Evolutionary conservation across 2,329 filamentous ascomycete genomes (phyloP).

Genomic region (Zopfia rhizophila): DNA sequence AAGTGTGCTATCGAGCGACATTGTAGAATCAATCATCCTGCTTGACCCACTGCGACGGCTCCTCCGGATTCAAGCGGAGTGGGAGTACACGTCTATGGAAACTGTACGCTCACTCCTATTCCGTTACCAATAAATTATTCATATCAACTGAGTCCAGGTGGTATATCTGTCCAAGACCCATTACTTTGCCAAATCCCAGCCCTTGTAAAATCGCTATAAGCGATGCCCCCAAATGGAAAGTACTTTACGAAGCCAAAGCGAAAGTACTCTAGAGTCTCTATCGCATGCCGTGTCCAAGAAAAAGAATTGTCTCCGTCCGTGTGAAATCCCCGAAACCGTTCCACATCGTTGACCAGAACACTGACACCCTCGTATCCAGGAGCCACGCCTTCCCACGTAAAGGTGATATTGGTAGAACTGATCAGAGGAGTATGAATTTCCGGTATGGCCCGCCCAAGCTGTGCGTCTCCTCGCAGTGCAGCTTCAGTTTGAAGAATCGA

Average conservation of each 20-base stretch:
- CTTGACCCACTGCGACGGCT: too few relatives aligned
- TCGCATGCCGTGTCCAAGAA: slow-evolving; percentile 65
- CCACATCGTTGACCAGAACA: slow-evolving; percentile 86
- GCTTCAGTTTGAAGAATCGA: slow-evolving; percentile 83
- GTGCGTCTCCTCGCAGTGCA: slow-evolving; percentile 68
- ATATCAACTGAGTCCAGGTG: slow-evolving; percentile 25
- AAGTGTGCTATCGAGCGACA: too few relatives aligned
- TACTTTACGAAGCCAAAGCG: slow-evolving; percentile 48
- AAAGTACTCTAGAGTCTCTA: slow-evolving; percentile 44
- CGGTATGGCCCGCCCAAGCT: slow-evolving; percentile 68
- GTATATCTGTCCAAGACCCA: slow-evolving; percentile 42
- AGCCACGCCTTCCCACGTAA: slow-evolving; percentile 56
- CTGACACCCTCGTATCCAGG: slow-evolving; percentile 77
- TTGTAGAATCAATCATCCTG: too few relatives aligned
- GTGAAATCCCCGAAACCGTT: slow-evolving; percentile 75
- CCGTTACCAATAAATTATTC: too few relatives aligned
- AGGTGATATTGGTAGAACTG: slow-evolving; percentile 58
- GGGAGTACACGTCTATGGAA: too few relatives aligned
- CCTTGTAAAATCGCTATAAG: slow-evolving; percentile 46
- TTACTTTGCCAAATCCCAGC: slow-evolving; percentile 45
- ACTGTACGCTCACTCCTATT: too few relatives aligned
- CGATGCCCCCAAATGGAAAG: slow-evolving; percentile 38
- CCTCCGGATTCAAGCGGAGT: too few relatives aligned
- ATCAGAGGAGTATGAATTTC: slow-evolving; percentile 46
- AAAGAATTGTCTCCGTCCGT: slow-evolving; percentile 66